These are phyloP conservation scores for Periconia digitata DNA, from an alignment of 2,329 filamentous ascomycete species.

Conservation along the genomic window DNA sequence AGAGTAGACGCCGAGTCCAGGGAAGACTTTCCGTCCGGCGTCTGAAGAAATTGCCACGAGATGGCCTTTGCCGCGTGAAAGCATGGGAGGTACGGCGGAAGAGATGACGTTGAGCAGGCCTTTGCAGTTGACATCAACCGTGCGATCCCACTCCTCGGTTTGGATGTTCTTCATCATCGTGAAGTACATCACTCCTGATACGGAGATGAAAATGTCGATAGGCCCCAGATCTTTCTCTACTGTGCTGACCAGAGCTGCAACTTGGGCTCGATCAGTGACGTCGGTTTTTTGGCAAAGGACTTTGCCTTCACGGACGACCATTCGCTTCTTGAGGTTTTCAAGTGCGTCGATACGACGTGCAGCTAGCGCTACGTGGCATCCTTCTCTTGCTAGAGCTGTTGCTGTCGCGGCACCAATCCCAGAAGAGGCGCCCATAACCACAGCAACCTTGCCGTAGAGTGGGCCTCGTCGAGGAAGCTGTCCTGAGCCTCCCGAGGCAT, in stretches of 20 bases:
- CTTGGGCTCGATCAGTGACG: slow-evolving; percentile 67
- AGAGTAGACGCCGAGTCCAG: slow-evolving; percentile 78
- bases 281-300: slow-evolving; percentile 71
- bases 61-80: slow-evolving; percentile 68
- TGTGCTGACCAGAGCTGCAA: slow-evolving; percentile 64
- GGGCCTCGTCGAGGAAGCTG: slow-evolving; percentile 57
- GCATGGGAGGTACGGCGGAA: slow-evolving; percentile 70
- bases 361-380: slow-evolving; percentile 70
- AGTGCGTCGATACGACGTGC: slow-evolving; percentile 71
- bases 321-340: slow-evolving; percentile 64
- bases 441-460: slow-evolving; percentile 68
- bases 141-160: slow-evolving; percentile 76
- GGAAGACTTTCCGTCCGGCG: slow-evolving; percentile 79
- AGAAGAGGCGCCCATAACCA: slow-evolving; percentile 78
- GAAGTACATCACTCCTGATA: slow-evolving; percentile 86
- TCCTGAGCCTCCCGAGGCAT: slow-evolving; percentile 48
- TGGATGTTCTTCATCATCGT: slow-evolving; percentile 81
- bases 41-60: slow-evolving; percentile 82
- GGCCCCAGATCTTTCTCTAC: slow-evolving; percentile 66
- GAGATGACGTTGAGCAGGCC: slow-evolving; percentile 74
- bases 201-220: slow-evolving; percentile 77
- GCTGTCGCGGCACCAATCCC: slow-evolving; percentile 78
- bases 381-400: slow-evolving; percentile 67
- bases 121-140: slow-evolving; percentile 86
- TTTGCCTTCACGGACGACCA: slow-evolving; percentile 62